Evolutionary conservation across 2,329 filamentous ascomycete genomes (phyloP).

Genomic region (Shiraia sp.): DNA sequence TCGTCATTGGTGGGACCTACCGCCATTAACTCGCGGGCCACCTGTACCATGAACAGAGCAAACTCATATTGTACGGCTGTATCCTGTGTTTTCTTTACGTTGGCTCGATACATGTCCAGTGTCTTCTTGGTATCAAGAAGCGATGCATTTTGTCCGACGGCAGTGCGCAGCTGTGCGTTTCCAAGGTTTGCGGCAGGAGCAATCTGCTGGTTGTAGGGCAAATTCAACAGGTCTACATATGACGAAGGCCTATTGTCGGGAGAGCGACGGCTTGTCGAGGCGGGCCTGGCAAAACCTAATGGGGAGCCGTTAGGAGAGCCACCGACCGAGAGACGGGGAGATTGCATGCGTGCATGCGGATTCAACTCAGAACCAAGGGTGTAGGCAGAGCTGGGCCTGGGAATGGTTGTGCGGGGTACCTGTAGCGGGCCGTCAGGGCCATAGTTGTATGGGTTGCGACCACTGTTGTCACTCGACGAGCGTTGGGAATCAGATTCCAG

Average conservation of each 20-base stretch:
- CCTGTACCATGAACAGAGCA: constrained; percentile 89
- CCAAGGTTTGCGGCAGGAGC: constrained; percentile 69
- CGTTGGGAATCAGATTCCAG: constrained; percentile 34
- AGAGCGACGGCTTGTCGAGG: constrained; percentile 58
- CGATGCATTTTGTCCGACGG: constrained; percentile 86
- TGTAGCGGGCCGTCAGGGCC: constrained; percentile 37
- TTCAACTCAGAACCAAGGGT: constrained; percentile 73
- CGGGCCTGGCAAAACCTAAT: constrained; percentile 50
- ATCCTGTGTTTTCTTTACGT: constrained; percentile 96
- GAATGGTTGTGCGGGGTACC: constrained; percentile 60
- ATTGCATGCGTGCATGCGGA: constrained; percentile 62
- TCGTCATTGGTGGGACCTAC: constrained; percentile 31
- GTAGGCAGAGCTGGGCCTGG: constrained; percentile 75
- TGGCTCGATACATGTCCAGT: constrained; percentile 94
- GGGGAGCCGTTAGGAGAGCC: constrained; percentile 48
- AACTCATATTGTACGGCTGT: constrained; percentile 92
- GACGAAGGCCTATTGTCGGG: constrained; percentile 63
- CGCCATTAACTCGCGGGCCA: constrained; percentile 71
- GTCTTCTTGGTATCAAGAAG: constrained; percentile 91
- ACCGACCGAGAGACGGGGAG: constrained; percentile 55
- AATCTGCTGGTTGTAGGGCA: constrained; percentile 79
- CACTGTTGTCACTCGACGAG: constrained; percentile 35
- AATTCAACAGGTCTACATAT: constrained; percentile 64
- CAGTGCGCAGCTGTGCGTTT: constrained; percentile 77
- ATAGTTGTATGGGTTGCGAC: constrained; percentile 34